These are phyloP conservation scores for Monosporozyma siamensis DNA, from an alignment of 805 yeast species.

Conservation along the genomic window DNA sequence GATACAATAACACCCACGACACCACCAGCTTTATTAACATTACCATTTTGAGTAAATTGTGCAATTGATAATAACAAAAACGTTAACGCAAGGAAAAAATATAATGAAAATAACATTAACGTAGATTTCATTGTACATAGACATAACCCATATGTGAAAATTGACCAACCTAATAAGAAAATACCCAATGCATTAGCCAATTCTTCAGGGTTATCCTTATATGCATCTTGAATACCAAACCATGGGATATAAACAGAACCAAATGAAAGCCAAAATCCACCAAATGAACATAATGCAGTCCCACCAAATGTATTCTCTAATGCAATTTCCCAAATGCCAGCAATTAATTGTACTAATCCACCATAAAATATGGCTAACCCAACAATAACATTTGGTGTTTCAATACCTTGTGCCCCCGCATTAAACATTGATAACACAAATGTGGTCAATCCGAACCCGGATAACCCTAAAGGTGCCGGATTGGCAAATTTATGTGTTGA, in stretches of 20 bases:
- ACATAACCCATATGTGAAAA: constrained; percentile 47
- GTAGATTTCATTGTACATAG: constrained; percentile 56
- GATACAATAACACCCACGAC: constrained; percentile 53
- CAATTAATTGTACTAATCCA: constrained; percentile 48
- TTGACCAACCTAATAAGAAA: constrained; percentile 51
- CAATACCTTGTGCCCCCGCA: constrained; percentile 44
- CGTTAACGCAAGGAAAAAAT: constrained; percentile 44
- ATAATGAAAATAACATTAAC: constrained; percentile 49
- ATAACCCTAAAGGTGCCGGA: constrained; percentile 57
- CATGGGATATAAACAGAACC: constrained; percentile 49
- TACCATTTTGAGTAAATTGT: constrained; percentile 36
- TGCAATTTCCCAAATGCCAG: constrained; percentile 60
- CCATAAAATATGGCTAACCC: constrained; percentile 56
- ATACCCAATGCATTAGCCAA: constrained; percentile 47
- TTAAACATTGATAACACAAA: constrained; percentile 49
- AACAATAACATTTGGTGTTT: constrained; percentile 43
- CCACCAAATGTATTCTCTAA: constrained; percentile 61
- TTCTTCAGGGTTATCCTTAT: constrained; percentile 31
- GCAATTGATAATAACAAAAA: constrained; percentile 47
- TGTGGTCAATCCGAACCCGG: constrained; percentile 54
- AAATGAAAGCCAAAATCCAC: constrained; percentile 62
- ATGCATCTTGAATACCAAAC: constrained; percentile 52
- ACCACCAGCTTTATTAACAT: constrained; percentile 48
- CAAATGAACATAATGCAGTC: constrained; percentile 51
- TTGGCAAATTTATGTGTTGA: constrained; percentile 52